phyloP scores from a whole-genome alignment of 345 rosid species.

The Euphorbia lathyris region DNA sequence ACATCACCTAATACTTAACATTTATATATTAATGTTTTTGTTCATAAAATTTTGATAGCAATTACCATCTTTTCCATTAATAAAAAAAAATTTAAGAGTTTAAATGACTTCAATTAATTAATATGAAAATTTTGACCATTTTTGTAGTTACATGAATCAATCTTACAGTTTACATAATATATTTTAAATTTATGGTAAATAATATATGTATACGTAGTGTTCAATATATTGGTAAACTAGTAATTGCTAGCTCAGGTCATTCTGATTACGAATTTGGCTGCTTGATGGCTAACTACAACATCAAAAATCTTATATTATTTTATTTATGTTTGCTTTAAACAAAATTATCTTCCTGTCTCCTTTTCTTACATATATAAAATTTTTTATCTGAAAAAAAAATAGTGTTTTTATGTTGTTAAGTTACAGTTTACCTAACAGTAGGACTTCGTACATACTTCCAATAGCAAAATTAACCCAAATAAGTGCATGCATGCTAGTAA shows the following conservation, averaged over 20 bases:
- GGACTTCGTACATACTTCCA: slow-evolving; percentile 17
- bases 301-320: neutral
- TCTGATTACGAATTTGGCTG: neutral
- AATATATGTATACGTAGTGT: slow-evolving; percentile 1
- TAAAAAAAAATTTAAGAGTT: no score
- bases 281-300: neutral
- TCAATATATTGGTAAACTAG: slow-evolving; percentile 18
- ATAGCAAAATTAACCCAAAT: neutral
- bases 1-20: no score
- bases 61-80: no score
- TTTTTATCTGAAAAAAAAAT: slow-evolving; percentile 5
- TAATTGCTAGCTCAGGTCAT: slow-evolving; percentile 4
- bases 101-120: no score
- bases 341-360: neutral
- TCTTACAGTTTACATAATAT: neutral
- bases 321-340: neutral
- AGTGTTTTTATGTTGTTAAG: slow-evolving; percentile 22
- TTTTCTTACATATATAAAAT: no score
- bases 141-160: neutral
- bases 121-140: no score
- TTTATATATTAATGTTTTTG: no score
- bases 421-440: slow-evolving; percentile 45
- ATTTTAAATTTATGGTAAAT: no score
- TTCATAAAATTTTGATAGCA: no score
- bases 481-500: neutral